Base-by-base conservation (phyloP, 805 yeast genomes). In the Helenozyma rhizophorensis region DNA sequence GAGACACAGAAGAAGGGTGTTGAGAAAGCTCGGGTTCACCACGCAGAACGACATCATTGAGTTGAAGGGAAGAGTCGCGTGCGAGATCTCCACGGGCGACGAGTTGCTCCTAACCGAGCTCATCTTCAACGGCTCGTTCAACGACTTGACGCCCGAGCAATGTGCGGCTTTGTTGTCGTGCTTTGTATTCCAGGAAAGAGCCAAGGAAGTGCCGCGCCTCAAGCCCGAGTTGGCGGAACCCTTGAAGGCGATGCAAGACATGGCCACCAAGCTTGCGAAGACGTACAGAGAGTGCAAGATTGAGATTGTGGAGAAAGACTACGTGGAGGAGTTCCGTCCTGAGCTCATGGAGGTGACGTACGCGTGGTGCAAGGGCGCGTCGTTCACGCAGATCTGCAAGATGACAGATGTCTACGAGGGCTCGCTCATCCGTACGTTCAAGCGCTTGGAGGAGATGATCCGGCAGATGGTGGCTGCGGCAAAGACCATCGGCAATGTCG, bases 351-450 rank as follows among this genome's bases (percentile, higher is more conserved):
- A 89, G 56, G 97, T 93, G 32, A 96, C 93, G 1, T 87, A 67
- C 58, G 84, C 90, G 29, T 93, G 99, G 99, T 87, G 96, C 58
- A 81, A 83, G 54, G 97, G 97, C 13, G 96, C 96, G 6, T 68
- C 93, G 0, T 93, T 93, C 60, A 90, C 97, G 0, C 96, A 90
- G 56, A 90, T 93, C 42, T 90, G 97, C 66, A 90, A 90, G 60
- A 88, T 93, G 96, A 93, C 98, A 0, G 98, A 93, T 54, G 97
- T 93, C 27, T 93, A 90, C 48, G 99, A 93, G 65, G 99, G 99
- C 25, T 83, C 95, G 14, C 72, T 93, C 53, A 90, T 93, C 45
- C 79, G 99, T 56, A 84, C 86, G 78, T 93, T 93, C 68, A 83
- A 93, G 59, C 74, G 98, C 54, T 68, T 93, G 34, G 98, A 93